Evolutionary conservation across 2,329 filamentous ascomycete species (phyloP).

Genomic region (Esteya vermicola): DNA sequence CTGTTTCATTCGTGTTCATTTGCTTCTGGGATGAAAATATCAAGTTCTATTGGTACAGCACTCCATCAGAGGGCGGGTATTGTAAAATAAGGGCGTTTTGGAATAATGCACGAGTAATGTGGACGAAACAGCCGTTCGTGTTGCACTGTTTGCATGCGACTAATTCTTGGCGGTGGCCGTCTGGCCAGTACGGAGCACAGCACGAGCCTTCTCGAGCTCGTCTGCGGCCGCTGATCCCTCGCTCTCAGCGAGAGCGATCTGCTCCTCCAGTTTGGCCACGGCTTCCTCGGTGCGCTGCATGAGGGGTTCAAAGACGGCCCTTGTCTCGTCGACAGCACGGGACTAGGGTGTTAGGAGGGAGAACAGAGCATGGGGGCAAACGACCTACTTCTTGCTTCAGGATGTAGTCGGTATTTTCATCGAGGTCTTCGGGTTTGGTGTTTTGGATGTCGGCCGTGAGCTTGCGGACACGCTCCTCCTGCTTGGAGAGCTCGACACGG

Average conservation of each 20-base stretch:
- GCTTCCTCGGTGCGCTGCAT: constrained; percentile 57
- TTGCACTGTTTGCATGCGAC: not conserved
- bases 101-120: not conserved
- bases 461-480: constrained; percentile 56
- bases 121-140: not conserved
- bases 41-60: not conserved
- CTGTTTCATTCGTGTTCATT: not conserved
- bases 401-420: constrained; percentile 63
- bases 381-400: constrained; percentile 70
- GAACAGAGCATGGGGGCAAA: not conserved
- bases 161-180: constrained; percentile 17
- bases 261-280: constrained; percentile 57
- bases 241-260: constrained; percentile 51
- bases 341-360: constrained; percentile 32
- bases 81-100: not conserved
- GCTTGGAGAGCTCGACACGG: constrained; percentile 67
- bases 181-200: constrained; percentile 36
- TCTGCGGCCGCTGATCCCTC: constrained; percentile 24
- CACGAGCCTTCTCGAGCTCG: constrained; percentile 41
- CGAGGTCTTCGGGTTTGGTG: constrained; percentile 32
- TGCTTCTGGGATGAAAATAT: not conserved
- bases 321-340: constrained; percentile 75
- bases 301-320: constrained; percentile 63
- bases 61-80: not conserved
- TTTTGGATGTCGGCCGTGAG: constrained; percentile 44